phyloP scores from a whole-genome alignment of 495 filamentous ascomycete genomes.

The Neurospora sp. region DNA sequence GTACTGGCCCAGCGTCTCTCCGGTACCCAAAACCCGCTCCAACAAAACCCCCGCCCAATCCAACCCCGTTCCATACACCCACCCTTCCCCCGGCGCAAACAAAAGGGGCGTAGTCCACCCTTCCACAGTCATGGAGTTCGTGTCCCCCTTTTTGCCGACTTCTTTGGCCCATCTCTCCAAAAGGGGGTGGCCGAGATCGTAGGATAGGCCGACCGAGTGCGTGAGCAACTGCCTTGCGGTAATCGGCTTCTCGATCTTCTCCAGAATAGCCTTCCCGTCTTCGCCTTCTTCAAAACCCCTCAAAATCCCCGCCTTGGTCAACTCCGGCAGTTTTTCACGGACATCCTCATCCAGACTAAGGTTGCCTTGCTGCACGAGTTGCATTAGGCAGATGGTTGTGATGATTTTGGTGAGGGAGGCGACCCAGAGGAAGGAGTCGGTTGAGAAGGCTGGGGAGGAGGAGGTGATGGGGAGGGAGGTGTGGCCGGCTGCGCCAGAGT shows the following conservation, averaged over 20 bases:
- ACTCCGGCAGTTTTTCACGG: slow-evolving; percentile 12
- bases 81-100: slow-evolving; percentile 21
- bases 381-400: slow-evolving; percentile 14
- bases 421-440: slow-evolving; percentile 40
- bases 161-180: slow-evolving; percentile 14
- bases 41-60: slow-evolving; percentile 25
- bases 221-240: slow-evolving; percentile 24
- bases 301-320: slow-evolving; percentile 14
- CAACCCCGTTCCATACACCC: slow-evolving; percentile 19
- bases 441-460: slow-evolving; percentile 15
- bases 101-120: slow-evolving; percentile 21
- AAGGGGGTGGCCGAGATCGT: slow-evolving; percentile 17
- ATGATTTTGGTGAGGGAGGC: slow-evolving; percentile 23
- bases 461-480: slow-evolving; percentile 3
- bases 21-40: slow-evolving; percentile 10
- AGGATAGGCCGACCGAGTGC: slow-evolving; percentile 20
- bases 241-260: slow-evolving; percentile 15
- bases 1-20: slow-evolving; percentile 13
- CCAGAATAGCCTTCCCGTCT: slow-evolving; percentile 15
- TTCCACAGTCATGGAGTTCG: slow-evolving; percentile 9
- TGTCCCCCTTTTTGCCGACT: slow-evolving; percentile 10
- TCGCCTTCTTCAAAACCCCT: slow-evolving; percentile 7
- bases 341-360: slow-evolving; percentile 17
- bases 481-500: slow-evolving; percentile 16
- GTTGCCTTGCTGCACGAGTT: slow-evolving; percentile 14